phyloP scores from a whole-genome alignment of 768 basidiomycete species.

The Termitomyces heimii region DNA sequence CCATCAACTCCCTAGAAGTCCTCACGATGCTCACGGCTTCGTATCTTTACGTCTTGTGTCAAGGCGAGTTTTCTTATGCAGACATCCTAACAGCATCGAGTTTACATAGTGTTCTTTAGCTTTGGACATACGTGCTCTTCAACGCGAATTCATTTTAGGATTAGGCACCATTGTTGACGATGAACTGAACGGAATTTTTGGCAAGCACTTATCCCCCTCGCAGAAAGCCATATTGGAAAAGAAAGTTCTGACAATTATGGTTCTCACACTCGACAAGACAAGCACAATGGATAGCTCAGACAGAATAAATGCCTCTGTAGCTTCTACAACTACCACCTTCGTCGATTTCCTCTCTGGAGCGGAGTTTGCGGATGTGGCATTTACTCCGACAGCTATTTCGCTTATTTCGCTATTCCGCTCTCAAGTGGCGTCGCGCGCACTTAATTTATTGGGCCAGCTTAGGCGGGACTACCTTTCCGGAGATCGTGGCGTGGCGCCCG shows the following conservation, averaged over 20 bases:
- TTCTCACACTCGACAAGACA: conserved; percentile 56
- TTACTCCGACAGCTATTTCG: conserved; percentile 17
- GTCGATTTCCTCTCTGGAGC: conserved; percentile 36
- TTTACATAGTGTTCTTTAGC: conserved; percentile 28
- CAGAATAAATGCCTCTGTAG: conserved; percentile 59
- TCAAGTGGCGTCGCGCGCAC: conserved; percentile 40
- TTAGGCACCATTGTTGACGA: conserved; percentile 42
- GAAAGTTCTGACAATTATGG: conserved; percentile 36
- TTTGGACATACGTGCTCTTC: conserved; percentile 72
- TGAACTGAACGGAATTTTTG: conserved; percentile 42
- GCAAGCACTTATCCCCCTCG: conserved; percentile 23
- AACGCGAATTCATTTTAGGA: conserved; percentile 48
- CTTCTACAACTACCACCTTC: conserved; percentile 47
- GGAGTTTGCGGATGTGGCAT: conserved; percentile 26
- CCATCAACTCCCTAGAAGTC: conserved; percentile 64
- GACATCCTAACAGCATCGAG: not conserved
- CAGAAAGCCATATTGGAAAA: conserved; percentile 25
- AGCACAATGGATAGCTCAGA: conserved; percentile 64
- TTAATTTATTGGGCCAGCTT: conserved; percentile 39
- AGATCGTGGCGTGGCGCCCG: conserved; percentile 56
- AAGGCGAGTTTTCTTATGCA: conserved; percentile 30
- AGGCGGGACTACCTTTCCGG: conserved; percentile 53
- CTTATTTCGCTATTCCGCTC: conserved; percentile 46
- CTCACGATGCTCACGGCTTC: conserved; percentile 63
- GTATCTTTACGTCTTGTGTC: conserved; percentile 68